Conservation (phyloP, 371 early-diverging fungal species). For the Zancudomyces culisetae region DNA sequence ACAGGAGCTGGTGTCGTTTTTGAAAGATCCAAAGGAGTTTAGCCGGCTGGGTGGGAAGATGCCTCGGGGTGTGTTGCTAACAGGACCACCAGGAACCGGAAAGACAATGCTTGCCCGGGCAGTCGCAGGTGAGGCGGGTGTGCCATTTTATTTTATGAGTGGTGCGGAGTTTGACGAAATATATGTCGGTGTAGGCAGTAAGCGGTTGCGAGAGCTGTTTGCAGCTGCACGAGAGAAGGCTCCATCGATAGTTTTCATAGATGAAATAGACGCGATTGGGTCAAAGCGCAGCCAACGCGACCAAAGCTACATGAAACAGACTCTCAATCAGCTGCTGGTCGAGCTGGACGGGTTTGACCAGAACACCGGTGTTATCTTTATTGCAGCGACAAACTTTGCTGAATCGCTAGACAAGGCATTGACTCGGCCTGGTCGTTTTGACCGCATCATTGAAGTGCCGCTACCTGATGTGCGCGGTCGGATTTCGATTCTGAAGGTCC, state of each 20-base stretch:
- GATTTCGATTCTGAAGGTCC: constrained; percentile 76
- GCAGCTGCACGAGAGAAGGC: constrained; percentile 82
- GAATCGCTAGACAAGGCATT: constrained; percentile 61
- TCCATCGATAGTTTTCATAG: constrained; percentile 99
- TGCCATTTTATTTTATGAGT: constrained; percentile 93
- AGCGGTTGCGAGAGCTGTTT: constrained; percentile 4
- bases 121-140: constrained; percentile 83
- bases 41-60: constrained; percentile 83
- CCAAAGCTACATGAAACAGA: constrained; percentile 85
- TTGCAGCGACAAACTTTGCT: constrained; percentile 76
- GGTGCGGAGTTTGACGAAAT: constrained; percentile 96
- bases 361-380: constrained; percentile 62
- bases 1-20: constrained; percentile 85
- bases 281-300: constrained; percentile 87
- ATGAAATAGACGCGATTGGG: constrained; percentile 98
- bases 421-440: constrained; percentile 92
- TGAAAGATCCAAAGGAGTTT: constrained; percentile 79
- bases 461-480: constrained; percentile 93
- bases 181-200: constrained; percentile 91
- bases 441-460: constrained; percentile 87
- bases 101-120: constrained; percentile 80
- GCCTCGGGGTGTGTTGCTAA: constrained; percentile 91
- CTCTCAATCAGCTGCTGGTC: constrained; percentile 88
- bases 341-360: constrained; percentile 92
- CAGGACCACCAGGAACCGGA: constrained; percentile 99